Conservation (phyloP, 2,329 filamentous ascomycete species). For the Amphichorda felina region DNA sequence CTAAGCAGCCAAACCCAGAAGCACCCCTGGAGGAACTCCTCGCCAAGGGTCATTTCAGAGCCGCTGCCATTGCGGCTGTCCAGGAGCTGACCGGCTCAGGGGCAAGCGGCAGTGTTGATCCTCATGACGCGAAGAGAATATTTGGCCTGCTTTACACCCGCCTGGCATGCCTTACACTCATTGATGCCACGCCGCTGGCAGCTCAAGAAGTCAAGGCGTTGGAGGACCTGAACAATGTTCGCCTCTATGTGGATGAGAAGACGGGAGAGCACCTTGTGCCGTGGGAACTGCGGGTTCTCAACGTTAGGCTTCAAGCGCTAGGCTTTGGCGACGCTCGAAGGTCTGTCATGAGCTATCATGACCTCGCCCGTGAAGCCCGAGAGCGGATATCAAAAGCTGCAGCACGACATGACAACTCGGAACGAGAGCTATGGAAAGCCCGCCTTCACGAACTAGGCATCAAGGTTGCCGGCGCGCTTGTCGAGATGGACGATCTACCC, state of each 20-base stretch:
- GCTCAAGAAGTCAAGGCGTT: slow-evolving; percentile 54
- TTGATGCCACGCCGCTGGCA: slow-evolving; percentile 59
- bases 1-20: slow-evolving; percentile 48
- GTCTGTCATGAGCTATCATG: slow-evolving; percentile 83
- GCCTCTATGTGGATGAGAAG: slow-evolving; percentile 42
- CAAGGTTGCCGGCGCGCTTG: slow-evolving; percentile 50
- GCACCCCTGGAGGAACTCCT: slow-evolving; percentile 60
- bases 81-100: slow-evolving; percentile 43
- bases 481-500: slow-evolving; percentile 81
- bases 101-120: slow-evolving; percentile 28
- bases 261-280: slow-evolving; percentile 59
- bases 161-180: slow-evolving; percentile 69
- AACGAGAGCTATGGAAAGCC: slow-evolving; percentile 54
- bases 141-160: slow-evolving; percentile 72
- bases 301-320: slow-evolving; percentile 73
- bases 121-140: slow-evolving; percentile 52
- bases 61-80: slow-evolving; percentile 58
- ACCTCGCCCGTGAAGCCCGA: slow-evolving; percentile 70
- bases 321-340: slow-evolving; percentile 76
- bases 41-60: slow-evolving; percentile 63
- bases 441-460: slow-evolving; percentile 67
- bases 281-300: slow-evolving; percentile 76
- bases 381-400: slow-evolving; percentile 38
- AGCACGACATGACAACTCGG: slow-evolving; percentile 34
- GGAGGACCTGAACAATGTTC: slow-evolving; percentile 45